Percentiles rank a stretch among this genome's conserved stretches.
phyloP scores from a whole-genome alignment of 345 rosid species.

The Abelmoschus esculentus region DNA sequence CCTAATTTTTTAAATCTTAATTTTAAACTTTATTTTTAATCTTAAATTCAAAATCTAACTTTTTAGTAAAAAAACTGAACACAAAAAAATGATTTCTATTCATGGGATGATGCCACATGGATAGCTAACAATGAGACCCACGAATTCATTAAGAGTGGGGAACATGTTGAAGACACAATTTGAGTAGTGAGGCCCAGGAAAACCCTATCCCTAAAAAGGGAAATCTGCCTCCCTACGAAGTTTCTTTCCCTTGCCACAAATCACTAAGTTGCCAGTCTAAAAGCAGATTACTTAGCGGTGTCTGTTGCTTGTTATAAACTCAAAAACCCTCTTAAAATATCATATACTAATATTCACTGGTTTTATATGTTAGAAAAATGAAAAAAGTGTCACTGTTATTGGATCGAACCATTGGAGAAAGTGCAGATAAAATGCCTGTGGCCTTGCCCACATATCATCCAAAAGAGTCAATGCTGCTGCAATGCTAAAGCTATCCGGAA shows the following conservation, averaged over 20 bases:
- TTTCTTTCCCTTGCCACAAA: not conserved
- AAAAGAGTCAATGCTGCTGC: constrained; percentile 2
- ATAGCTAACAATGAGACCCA: constrained; percentile 28
- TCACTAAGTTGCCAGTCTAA: not conserved
- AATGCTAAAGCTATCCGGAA: not conserved
- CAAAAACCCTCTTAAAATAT: not conserved
- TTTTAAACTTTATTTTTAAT: no score
- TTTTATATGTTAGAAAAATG: no score
- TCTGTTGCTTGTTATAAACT: no score
- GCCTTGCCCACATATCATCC: not conserved
- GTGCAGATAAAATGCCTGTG: constrained; percentile 1
- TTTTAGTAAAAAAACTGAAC: no score
- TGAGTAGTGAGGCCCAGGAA: constrained; percentile 10
- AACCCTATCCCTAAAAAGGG: not conserved
- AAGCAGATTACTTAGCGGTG: not conserved
- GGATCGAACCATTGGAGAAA: not conserved
- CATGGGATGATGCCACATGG: not conserved
- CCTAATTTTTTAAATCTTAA: no score
- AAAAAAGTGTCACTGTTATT: not conserved
- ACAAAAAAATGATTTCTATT: no score
- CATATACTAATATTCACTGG: not conserved
- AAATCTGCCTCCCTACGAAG: constrained; percentile 1
- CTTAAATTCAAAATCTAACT: no score
- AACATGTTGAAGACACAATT: constrained; percentile 30
- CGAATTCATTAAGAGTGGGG: constrained; percentile 38